A percentile compares a stretch with the other conserved stretches of the same genome.
phyloP scores from a whole-genome alignment of 495 filamentous ascomycete species.

The Penicillium angulare region DNA sequence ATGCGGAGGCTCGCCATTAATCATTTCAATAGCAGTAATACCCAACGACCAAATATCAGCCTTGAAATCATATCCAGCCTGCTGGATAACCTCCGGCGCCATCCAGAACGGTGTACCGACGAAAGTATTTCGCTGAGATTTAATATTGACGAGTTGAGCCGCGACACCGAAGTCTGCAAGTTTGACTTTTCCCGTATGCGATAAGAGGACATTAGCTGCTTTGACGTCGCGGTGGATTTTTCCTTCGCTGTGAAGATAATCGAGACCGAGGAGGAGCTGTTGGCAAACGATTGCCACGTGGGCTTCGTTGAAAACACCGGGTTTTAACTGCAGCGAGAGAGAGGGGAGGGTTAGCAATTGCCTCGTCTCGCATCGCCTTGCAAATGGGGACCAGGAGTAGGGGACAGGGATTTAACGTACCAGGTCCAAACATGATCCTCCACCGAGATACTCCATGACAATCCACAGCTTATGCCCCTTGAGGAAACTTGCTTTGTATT shows the following conservation, averaged over 20 bases:
- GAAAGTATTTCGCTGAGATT: slow-evolving; percentile 96
- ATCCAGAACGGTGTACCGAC: slow-evolving; percentile 99
- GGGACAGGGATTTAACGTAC: slow-evolving; percentile 42
- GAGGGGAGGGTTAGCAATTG: too few relatives aligned
- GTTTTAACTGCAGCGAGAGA: slow-evolving; percentile 66
- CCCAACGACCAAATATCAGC: slow-evolving; percentile 98
- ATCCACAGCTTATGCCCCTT: slow-evolving; percentile 97
- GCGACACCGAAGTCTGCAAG: slow-evolving; percentile 97
- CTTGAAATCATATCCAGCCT: slow-evolving; percentile 94
- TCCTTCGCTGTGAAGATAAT: slow-evolving; percentile 91
- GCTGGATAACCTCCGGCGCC: slow-evolving; percentile 97
- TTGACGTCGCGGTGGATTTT: slow-evolving; percentile 99
- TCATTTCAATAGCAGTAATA: slow-evolving; percentile 93
- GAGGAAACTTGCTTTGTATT: slow-evolving; percentile 94
- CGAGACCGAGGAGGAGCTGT: slow-evolving; percentile 83
- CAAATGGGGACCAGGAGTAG: not conserved
- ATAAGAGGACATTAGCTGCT: slow-evolving; percentile 88
- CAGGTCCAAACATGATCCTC: slow-evolving; percentile 89
- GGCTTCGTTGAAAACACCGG: slow-evolving; percentile 83
- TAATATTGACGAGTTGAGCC: slow-evolving; percentile 94
- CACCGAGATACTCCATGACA: slow-evolving; percentile 96
- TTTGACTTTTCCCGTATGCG: slow-evolving; percentile 88
- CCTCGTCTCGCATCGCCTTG: too few relatives aligned
- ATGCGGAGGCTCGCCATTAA: slow-evolving; percentile 89
- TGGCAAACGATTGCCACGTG: slow-evolving; percentile 95